Conservation (phyloP, 2,329 filamentous ascomycete genomes). For the Hypoxylon sp. region DNA sequence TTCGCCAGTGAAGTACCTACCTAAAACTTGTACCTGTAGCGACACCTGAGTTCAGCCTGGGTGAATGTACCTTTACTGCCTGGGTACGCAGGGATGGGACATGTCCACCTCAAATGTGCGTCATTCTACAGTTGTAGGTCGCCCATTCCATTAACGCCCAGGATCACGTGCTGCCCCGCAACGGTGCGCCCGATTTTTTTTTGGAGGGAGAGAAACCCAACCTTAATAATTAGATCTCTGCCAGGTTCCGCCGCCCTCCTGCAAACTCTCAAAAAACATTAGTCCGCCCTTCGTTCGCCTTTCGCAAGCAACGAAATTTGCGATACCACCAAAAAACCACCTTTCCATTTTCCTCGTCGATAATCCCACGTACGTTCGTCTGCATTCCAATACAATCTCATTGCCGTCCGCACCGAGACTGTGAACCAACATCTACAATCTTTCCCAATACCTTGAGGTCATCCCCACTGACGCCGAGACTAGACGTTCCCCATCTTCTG, state of each 20-base stretch:
- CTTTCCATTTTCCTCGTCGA: conserved; percentile 3
- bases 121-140: conserved; percentile 33
- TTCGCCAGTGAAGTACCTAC: conserved; percentile 3
- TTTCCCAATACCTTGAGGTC: conserved; percentile 25
- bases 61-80: background rate
- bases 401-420: conserved; percentile 7
- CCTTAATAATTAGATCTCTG: conserved; percentile 45
- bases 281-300: conserved; percentile 46
- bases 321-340: conserved; percentile 21
- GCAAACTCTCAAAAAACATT: conserved; percentile 49
- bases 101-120: conserved; percentile 35
- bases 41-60: conserved; percentile 5
- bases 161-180: conserved; percentile 52
- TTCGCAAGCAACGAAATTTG: conserved; percentile 36
- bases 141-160: conserved; percentile 39
- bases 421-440: conserved; percentile 5
- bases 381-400: conserved; percentile 11
- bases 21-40: conserved; percentile 3
- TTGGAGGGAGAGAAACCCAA: conserved; percentile 44
- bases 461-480: conserved; percentile 48
- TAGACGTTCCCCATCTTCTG: conserved; percentile 56
- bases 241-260: conserved; percentile 43
- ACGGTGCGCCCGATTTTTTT: conserved; percentile 50
- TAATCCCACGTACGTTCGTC: conserved; percentile 32
- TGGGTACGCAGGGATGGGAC: background rate